Evolutionary conservation across 1,139 yeast genomes (phyloP).

Genomic region (Geotrichum bryndzae): DNA sequence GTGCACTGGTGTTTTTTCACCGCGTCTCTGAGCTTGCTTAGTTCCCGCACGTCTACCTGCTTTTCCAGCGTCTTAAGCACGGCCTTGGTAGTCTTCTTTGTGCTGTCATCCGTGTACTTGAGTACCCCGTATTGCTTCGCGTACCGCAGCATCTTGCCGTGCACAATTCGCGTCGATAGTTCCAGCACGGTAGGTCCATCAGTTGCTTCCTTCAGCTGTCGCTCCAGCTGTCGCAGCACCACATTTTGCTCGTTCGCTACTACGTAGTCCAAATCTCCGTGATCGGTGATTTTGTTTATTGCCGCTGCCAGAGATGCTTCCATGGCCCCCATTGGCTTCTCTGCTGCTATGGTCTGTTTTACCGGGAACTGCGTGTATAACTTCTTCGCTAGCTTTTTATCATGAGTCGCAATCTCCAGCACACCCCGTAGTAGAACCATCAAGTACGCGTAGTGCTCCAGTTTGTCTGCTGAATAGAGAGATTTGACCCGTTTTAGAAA

Average conservation of each 20-base stretch:
- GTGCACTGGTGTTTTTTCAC: conserved; percentile 12
- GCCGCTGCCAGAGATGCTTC: neutral
- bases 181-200: conserved; percentile 30
- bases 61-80: conserved; percentile 23
- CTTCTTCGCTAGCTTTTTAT: conserved; percentile 18
- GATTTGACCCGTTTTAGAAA: neutral
- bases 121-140: conserved; percentile 20
- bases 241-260: conserved; percentile 14
- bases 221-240: conserved; percentile 15
- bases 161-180: conserved; percentile 27
- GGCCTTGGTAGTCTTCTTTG: conserved; percentile 24
- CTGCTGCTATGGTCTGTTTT: neutral
- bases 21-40: conserved; percentile 19
- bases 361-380: conserved; percentile 5
- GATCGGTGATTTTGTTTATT: neutral
- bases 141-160: conserved; percentile 19
- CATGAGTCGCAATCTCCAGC: conserved; percentile 14
- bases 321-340: neutral
- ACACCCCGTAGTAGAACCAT: conserved; percentile 20
- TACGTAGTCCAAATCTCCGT: neutral
- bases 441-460: conserved; percentile 3
- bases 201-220: conserved; percentile 22
- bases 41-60: conserved; percentile 1
- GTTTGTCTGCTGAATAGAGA: neutral
- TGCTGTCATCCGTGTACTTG: conserved; percentile 31